These are phyloP conservation scores for Morella rubra DNA, from an alignment of 306 rosid species.

Conservation along the genomic window DNA sequence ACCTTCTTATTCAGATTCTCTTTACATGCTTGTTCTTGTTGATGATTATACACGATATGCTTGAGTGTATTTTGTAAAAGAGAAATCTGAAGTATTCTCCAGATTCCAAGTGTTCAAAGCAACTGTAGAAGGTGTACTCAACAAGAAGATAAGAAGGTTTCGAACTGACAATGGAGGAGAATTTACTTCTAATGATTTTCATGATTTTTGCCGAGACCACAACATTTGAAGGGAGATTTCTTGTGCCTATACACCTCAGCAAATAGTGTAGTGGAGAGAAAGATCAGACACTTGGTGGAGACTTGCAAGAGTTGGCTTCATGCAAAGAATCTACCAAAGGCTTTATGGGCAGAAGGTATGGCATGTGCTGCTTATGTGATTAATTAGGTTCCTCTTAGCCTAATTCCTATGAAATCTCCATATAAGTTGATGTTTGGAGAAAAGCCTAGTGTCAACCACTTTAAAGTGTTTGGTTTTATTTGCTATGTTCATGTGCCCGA, in stretches of 20 bases:
- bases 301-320: neutral
- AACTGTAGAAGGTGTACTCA: neutral
- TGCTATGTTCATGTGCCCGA: neutral
- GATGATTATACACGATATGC: neutral
- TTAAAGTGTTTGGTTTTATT: neutral
- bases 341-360: neutral
- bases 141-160: neutral
- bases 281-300: neutral
- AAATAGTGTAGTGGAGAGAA: neutral
- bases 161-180: neutral
- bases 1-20: neutral
- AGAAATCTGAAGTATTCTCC: neutral
- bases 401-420: neutral
- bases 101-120: neutral
- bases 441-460: neutral
- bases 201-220: too few species aligned
- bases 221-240: too few species aligned
- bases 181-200: too few species aligned
- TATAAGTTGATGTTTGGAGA: neutral
- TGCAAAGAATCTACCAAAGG: neutral
- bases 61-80: neutral
- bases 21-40: neutral
- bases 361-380: neutral
- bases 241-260: neutral
- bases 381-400: neutral